Evolutionary conservation across 129 eudicot species (phyloP).

Genomic region (Smallanthus sonchifolius): DNA sequence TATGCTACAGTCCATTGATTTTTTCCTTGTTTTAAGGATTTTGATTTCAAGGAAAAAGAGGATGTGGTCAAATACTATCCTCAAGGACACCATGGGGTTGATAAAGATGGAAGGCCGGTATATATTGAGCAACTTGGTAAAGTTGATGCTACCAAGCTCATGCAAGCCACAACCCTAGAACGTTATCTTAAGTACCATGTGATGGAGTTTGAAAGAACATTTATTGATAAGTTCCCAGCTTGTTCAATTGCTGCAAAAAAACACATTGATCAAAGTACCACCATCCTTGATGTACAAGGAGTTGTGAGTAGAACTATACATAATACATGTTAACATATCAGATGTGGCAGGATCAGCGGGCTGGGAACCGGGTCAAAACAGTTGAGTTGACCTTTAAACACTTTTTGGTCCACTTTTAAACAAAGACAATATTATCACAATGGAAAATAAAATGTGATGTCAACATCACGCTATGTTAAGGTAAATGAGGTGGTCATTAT

Average conservation of each 20-base stretch:
- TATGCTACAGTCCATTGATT: slow-evolving; percentile 1
- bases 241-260: slow-evolving; percentile 84
- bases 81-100: slow-evolving; percentile 99
- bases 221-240: slow-evolving; percentile 86
- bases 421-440: not conserved
- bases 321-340: not conserved
- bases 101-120: slow-evolving; percentile 86
- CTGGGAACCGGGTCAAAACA: not conserved
- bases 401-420: not conserved
- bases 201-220: slow-evolving; percentile 90
- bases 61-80: slow-evolving; percentile 86
- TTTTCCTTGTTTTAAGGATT: slow-evolving; percentile 47
- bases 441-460: not conserved
- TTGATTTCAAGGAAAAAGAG: slow-evolving; percentile 78
- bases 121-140: slow-evolving; percentile 87
- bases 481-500: not conserved
- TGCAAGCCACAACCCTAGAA: slow-evolving; percentile 92
- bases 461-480: not conserved
- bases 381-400: not conserved
- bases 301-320: slow-evolving; percentile 56
- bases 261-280: slow-evolving; percentile 95
- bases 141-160: slow-evolving; percentile 80
- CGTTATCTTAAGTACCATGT: slow-evolving; percentile 89
- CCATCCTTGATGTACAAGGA: slow-evolving; percentile 97
- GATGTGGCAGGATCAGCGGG: not conserved